phyloP scores from a whole-genome alignment of 352 stramenopile species.

The Phytophthora citrophthora region DNA sequence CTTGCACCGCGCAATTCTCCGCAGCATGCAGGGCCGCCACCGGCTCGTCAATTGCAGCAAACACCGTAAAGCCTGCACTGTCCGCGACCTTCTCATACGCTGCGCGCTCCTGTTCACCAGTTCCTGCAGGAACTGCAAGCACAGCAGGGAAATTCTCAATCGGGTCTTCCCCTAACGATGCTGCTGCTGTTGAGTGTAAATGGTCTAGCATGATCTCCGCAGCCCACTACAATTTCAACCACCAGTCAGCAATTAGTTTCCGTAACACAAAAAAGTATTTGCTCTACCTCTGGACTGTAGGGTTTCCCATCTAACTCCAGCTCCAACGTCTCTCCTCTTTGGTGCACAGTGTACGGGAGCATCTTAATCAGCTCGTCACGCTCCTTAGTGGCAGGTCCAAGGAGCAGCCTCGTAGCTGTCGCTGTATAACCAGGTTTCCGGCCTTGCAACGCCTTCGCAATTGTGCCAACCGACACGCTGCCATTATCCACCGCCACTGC shows the following conservation, averaged over 20 bases:
- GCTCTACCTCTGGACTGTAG: conserved; percentile 64
- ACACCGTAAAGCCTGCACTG: conserved; percentile 62
- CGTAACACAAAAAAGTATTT: not conserved
- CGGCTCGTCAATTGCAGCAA: conserved; percentile 63
- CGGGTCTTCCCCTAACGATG: conserved; percentile 50
- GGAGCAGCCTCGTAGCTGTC: conserved; percentile 55
- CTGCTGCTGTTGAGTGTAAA: conserved; percentile 47
- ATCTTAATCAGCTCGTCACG: conserved; percentile 42
- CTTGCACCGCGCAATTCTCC: conserved; percentile 44
- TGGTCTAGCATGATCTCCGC: conserved; percentile 67
- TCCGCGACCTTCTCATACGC: conserved; percentile 56
- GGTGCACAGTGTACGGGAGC: conserved; percentile 49
- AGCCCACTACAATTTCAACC: conserved; percentile 46
- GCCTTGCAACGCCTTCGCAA: conserved; percentile 55
- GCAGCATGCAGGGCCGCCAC: conserved; percentile 67
- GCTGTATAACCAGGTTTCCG: conserved; percentile 68
- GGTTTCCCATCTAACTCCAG: conserved; percentile 58
- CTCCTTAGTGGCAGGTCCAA: conserved; percentile 32
- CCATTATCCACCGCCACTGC: conserved; percentile 70
- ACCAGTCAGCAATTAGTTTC: not conserved
- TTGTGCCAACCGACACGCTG: conserved; percentile 51
- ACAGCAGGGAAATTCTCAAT: conserved; percentile 56
- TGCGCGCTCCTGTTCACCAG: conserved; percentile 37
- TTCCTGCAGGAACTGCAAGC: conserved; percentile 53
- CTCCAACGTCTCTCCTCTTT: conserved; percentile 27